A percentile compares a stretch with the other conserved stretches of the same genome.
phyloP scores from a whole-genome alignment of 192 early-diverging fungal genomes.

The Podila clonocystis region DNA sequence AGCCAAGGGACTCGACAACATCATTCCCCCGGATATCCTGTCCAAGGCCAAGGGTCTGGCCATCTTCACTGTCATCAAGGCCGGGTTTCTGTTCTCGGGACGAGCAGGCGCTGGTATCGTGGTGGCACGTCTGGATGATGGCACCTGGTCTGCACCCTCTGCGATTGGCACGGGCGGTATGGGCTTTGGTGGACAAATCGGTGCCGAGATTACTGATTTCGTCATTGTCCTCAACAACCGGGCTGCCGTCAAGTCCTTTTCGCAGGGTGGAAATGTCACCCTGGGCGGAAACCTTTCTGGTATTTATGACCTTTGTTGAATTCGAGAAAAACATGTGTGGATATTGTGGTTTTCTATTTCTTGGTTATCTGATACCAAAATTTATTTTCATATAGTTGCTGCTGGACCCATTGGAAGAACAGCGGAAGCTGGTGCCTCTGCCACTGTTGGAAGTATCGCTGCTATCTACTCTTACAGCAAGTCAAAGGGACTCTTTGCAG shows the following conservation, averaged over 20 bases:
- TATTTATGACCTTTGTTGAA: slow-evolving; percentile 4
- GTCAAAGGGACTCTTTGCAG: slow-evolving; percentile 86
- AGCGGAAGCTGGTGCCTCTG: slow-evolving; percentile 85
- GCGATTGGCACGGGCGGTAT: slow-evolving; percentile 87
- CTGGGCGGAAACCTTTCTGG: slow-evolving; percentile 82
- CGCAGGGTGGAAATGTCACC: slow-evolving; percentile 85
- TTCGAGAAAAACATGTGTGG: background rate
- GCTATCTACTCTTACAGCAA: slow-evolving; percentile 95
- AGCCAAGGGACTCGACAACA: slow-evolving; percentile 66
- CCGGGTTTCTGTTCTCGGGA: slow-evolving; percentile 92
- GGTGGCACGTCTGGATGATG: slow-evolving; percentile 76
- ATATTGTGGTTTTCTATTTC: background rate
- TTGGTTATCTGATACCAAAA: background rate
- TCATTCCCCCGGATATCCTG: slow-evolving; percentile 74
- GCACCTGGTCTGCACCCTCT: slow-evolving; percentile 86
- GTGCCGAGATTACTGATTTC: slow-evolving; percentile 90
- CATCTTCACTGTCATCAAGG: slow-evolving; percentile 93
- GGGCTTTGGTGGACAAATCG: slow-evolving; percentile 90
- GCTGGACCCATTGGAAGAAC: slow-evolving; percentile 89
- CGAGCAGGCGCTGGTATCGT: slow-evolving; percentile 90
- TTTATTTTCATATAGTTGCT: slow-evolving; percentile 61
- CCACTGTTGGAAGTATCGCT: slow-evolving; percentile 73
- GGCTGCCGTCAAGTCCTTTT: slow-evolving; percentile 88
- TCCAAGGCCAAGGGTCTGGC: slow-evolving; percentile 91
- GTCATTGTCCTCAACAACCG: slow-evolving; percentile 90